Evolutionary conservation across 1,139 yeast species (phyloP).

Genomic region (Debaryomyces sp.): DNA sequence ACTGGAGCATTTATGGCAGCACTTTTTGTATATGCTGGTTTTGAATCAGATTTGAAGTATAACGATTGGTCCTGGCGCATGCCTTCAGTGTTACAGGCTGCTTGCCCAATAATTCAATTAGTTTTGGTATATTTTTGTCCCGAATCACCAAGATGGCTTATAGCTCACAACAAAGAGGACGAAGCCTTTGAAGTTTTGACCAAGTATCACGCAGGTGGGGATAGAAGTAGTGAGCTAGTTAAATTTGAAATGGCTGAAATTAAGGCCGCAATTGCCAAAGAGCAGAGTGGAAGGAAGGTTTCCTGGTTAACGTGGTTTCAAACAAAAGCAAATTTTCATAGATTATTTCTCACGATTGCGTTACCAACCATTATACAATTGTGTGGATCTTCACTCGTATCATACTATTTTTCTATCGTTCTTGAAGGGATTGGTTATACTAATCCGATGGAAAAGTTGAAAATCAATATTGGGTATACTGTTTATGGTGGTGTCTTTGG

Average conservation of each 20-base stretch:
- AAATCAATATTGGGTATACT: constrained; percentile 13
- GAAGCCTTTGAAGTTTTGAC: constrained; percentile 45
- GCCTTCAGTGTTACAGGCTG: constrained; percentile 7
- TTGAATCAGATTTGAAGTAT: constrained; percentile 9
- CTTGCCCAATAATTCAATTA: constrained; percentile 26
- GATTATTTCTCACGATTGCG: constrained; percentile 13
- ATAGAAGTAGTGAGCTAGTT: constrained; percentile 25
- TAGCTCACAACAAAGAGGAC: constrained; percentile 36
- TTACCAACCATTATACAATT: constrained; percentile 14
- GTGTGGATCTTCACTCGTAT: constrained; percentile 16
- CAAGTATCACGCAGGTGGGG: constrained; percentile 44
- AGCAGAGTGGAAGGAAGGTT: constrained; percentile 17
- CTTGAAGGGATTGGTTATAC: constrained; percentile 19
- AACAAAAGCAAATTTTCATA: constrained; percentile 18
- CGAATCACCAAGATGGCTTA: constrained; percentile 50
- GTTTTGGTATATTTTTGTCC: constrained; percentile 45
- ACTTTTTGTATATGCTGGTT: constrained; percentile 15
- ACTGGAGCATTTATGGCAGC: constrained; percentile 20
- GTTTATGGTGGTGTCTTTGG: constrained; percentile 23
- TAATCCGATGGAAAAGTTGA: constrained; percentile 5
- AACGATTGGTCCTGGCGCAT: constrained; percentile 15
- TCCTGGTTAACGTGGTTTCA: constrained; percentile 31
- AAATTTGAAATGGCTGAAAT: constrained; percentile 43
- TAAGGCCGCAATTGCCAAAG: constrained; percentile 28
- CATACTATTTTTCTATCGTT: constrained; percentile 19